phyloP scores from a whole-genome alignment of 768 basidiomycete genomes.

The Termitomyces heimii region DNA sequence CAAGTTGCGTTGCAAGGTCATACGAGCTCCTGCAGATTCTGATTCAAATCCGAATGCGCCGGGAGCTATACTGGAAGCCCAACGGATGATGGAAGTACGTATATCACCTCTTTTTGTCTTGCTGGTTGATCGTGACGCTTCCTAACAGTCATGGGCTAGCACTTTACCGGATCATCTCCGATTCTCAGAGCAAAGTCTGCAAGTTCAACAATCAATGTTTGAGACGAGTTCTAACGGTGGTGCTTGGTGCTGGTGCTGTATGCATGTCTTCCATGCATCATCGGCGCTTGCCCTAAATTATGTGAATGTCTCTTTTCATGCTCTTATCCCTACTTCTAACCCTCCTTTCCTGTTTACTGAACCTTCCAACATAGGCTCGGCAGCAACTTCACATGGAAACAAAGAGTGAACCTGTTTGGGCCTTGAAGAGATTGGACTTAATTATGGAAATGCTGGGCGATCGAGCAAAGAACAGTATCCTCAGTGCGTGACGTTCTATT shows the following conservation, averaged over 20 bases:
- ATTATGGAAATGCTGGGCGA: slow-evolving; percentile 44
- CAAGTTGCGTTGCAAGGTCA: background rate
- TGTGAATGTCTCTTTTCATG: slow-evolving; percentile 36
- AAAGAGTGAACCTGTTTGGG: slow-evolving; percentile 36
- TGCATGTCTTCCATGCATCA: slow-evolving; percentile 70
- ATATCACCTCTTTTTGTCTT: background rate
- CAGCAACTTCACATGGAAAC: slow-evolving; percentile 31
- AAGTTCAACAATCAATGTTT: slow-evolving; percentile 69
- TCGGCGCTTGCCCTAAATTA: slow-evolving; percentile 56
- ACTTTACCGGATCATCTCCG: slow-evolving; percentile 67
- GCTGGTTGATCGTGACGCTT: background rate
- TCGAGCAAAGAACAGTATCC: slow-evolving; percentile 42
- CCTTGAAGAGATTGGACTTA: slow-evolving; percentile 33
- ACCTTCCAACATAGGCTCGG: slow-evolving; percentile 25
- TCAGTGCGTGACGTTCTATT: slow-evolving; percentile 26
- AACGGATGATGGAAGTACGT: slow-evolving; percentile 40
- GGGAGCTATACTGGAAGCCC: slow-evolving; percentile 31
- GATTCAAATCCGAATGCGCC: slow-evolving; percentile 30
- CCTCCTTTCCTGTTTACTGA: background rate
- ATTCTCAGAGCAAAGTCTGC: slow-evolving; percentile 64
- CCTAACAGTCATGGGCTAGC: slow-evolving; percentile 41
- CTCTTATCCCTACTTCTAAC: background rate
- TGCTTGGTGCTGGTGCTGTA: slow-evolving; percentile 76
- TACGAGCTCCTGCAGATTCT: slow-evolving; percentile 13
- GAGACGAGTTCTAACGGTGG: slow-evolving; percentile 75